A percentile compares a stretch with the other conserved stretches of the same genome.
These are phyloP conservation scores for Iris macrosiphon DNA, from an alignment of 106 monocot species.

Conservation along the genomic window DNA sequence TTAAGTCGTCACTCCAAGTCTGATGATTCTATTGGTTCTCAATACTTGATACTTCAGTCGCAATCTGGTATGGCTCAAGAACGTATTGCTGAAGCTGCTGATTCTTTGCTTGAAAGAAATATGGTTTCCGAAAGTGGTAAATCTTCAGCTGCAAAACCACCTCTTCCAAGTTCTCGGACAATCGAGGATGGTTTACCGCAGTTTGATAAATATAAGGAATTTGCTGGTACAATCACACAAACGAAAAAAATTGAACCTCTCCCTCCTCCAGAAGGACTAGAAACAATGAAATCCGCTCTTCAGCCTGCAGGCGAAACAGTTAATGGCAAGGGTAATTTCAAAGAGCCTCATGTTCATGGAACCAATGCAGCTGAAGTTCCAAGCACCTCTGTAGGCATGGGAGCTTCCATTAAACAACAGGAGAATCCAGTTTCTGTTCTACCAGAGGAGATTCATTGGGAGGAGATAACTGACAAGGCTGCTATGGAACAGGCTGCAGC, in stretches of 20 bases:
- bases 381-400: background rate
- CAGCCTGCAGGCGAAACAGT: constrained; percentile 14
- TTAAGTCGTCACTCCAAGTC: constrained; percentile 84
- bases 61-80: constrained; percentile 41
- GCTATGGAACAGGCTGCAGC: constrained; percentile 13
- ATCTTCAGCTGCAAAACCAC: constrained; percentile 27
- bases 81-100: constrained; percentile 45
- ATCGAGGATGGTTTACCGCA: constrained; percentile 39
- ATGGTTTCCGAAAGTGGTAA: constrained; percentile 25
- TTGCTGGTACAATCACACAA: constrained; percentile 23
- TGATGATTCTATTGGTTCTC: constrained; percentile 71
- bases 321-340: constrained; percentile 13
- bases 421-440: constrained; percentile 24
- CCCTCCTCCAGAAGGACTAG: constrained; percentile 17
- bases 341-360: constrained; percentile 16
- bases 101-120: constrained; percentile 38
- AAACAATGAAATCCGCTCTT: background rate
- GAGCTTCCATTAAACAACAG: constrained; percentile 14
- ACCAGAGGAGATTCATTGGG: constrained; percentile 28
- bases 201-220: constrained; percentile 49
- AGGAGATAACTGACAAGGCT: constrained; percentile 15
- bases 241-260: constrained; percentile 9
- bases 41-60: constrained; percentile 52
- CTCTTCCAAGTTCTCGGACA: constrained; percentile 21
- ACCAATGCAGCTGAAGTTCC: constrained; percentile 6